Evolutionary conservation across 345 rosid genomes (phyloP), one percentile per base, ranked within the genome.

Genomic region (Salix udensis): DNA sequence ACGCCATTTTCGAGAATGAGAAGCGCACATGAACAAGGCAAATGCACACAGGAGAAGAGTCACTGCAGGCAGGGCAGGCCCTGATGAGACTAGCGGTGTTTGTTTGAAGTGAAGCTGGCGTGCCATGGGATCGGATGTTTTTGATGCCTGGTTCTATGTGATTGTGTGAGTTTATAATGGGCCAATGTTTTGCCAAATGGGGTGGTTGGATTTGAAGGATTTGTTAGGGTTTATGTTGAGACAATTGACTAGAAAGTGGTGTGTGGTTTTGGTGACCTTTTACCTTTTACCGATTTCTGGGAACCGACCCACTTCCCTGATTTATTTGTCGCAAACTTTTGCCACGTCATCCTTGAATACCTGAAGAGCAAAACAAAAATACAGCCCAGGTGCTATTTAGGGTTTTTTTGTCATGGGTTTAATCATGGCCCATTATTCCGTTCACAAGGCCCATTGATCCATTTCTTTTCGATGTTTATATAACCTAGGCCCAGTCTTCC

Each of bases 21-120:
- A 90, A 79, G 94, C 91, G 16, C 96, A 89, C 81, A 83, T 80
- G 71, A 89, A 79, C 67, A 79, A 50, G 6, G 91, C 85, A 24
- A 90, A 75, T 18, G 88, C 88, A 21, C 88, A 88, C 60, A 86
- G 28, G 70, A 89, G 83, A 44, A 88, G 75, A 2, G 87, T 80
- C 68, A 77, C 81, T 0, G 82, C 82, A 6, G 86, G 85, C 13
- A 92, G 76, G 64, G 88, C 86, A 34, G 76, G 77, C 76, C 87
- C 88, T 7, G 91, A 82, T 16, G 55, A 24, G 42, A 37, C 73
- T 2, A 64, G 44, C 15, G 86, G 74, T 5, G 64, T 73, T 24
- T 70, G 79, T 64, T 71, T 19, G 52, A 77, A 37, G 70, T 18
- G 78, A 75, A 86, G 81, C 24, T 52, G 79, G 69, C 82, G 82